These are phyloP conservation scores for Inga oerstediana DNA, from an alignment of 306 rosid genomes.

Conservation along the genomic window DNA sequence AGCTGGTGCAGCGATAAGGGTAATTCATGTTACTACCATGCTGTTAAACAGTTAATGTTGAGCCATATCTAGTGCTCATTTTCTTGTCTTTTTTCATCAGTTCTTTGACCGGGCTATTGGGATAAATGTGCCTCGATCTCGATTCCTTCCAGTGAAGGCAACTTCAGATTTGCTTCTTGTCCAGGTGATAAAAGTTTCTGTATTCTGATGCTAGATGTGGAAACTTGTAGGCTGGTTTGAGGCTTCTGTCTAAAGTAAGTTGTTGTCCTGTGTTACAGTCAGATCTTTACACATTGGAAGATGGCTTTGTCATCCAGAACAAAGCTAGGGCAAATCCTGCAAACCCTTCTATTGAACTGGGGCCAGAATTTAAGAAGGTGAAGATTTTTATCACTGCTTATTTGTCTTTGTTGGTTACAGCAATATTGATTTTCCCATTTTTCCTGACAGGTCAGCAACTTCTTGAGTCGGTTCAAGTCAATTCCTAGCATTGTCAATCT, in stretches of 20 bases:
- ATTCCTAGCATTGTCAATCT: conserved; percentile 92
- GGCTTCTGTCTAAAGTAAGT: conserved; percentile 22
- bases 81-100: conserved; percentile 45
- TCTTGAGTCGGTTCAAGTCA: conserved; percentile 86
- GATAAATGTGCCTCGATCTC: conserved; percentile 87
- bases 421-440: conserved; percentile 28
- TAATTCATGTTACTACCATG: conserved; percentile 32
- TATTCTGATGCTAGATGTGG: conserved; percentile 9
- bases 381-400: conserved; percentile 16
- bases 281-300: conserved; percentile 80
- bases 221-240: conserved; percentile 22
- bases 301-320: conserved; percentile 74
- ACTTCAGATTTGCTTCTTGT: conserved; percentile 99
- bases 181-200: conserved; percentile 59
- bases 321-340: conserved; percentile 71
- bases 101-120: conserved; percentile 93
- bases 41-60: conserved; percentile 11
- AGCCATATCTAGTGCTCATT: conserved; percentile 13
- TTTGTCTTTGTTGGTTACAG: conserved; percentile 24
- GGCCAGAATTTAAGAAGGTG: conserved; percentile 99
- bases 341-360: conserved; percentile 91
- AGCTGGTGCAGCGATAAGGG: conserved; percentile 99
- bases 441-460: conserved; percentile 66
- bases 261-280: conserved; percentile 58
- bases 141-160: conserved; percentile 97